Base-by-base conservation (phyloP, 2,329 filamentous ascomycete species). In the Trichoderma guizhouense region DNA sequence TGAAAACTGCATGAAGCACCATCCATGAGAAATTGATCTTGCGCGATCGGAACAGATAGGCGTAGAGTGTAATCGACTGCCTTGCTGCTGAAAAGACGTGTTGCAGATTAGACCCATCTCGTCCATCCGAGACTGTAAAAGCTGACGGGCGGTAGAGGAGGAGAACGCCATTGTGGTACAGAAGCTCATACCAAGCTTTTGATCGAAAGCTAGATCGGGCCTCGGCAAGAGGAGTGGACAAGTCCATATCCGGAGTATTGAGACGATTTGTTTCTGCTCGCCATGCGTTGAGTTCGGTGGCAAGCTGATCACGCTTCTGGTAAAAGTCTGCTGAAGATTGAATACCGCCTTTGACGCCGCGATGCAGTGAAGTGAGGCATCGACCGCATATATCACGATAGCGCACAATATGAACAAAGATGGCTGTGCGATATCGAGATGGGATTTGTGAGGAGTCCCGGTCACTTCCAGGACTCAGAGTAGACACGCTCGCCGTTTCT, bases 1-100 rank as follows among this genome's bases (percentile, higher is more conserved):
- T 81, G 74, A 86, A 86, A 1, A 86, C 80, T 0, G 83, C 79
- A 64, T 86, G 85, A 71, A 86, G 79, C 0, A 84, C 85, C 30
- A 86, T 82, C 84, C 84, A 86, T 0, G 82, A 83, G 55, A 82
- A 86, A 74, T 86, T 86, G 71, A 86, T 83, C 60, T 82, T 82
- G 5, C 83, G 78, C 0, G 82, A 83, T 7, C 81, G 80, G 63
- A 85, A 83, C 0, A 86, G 74, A 21, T 79, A 81, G 0, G 84
- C 79, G 66, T 86, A 86, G 0, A 84, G 75, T 2, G 76, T 79
- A 57, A 86, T 84, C 0, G 82, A 76, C 21, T 82, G 77, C 28
- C 80, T 78, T 1, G 83, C 79, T 0, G 83, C 81, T 18, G 78
- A 76, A 60, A 82, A 84, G 15, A 84, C 80, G 26, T 79, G 79